Evolutionary conservation across 2,329 filamentous ascomycete genomes (phyloP).

Genomic region (Epichloe amarillans): DNA sequence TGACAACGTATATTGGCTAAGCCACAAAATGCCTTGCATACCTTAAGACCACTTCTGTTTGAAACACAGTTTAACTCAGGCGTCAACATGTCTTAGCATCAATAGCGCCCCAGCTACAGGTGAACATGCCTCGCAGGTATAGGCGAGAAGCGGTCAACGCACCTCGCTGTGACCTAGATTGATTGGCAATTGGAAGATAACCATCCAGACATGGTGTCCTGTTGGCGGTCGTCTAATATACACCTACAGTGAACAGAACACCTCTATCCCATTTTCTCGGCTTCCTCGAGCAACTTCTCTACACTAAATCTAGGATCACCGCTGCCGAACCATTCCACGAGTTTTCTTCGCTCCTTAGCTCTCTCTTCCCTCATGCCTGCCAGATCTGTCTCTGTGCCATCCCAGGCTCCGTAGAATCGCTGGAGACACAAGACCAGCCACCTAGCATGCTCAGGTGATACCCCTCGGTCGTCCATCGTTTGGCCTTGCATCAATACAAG

Average conservation of each 20-base stretch:
- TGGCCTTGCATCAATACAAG: slow-evolving; percentile 77
- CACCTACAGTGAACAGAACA: not conserved
- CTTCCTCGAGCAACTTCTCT: slow-evolving; percentile 76
- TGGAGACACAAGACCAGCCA: slow-evolving; percentile 90
- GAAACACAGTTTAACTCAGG: no score
- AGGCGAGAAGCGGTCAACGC: no score
- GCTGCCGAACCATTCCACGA: slow-evolving; percentile 70
- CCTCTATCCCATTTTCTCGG: slow-evolving; percentile 56
- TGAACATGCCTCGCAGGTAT: no score
- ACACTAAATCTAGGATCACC: slow-evolving; percentile 73
- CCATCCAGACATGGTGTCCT: not conserved
- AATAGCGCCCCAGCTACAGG: no score
- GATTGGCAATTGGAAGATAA: not conserved
- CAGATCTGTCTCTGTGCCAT: slow-evolving; percentile 24
- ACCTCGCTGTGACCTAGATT: not conserved
- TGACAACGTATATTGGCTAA: no score
- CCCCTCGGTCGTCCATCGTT: slow-evolving; percentile 62
- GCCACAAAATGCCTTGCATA: no score
- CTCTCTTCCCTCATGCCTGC: slow-evolving; percentile 37
- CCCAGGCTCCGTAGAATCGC: slow-evolving; percentile 71
- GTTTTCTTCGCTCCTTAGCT: slow-evolving; percentile 46
- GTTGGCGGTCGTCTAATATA: not conserved
- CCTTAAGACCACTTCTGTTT: no score
- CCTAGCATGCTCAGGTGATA: slow-evolving; percentile 68
- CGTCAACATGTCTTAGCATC: no score